phyloP scores from a whole-genome alignment of 2,329 filamentous ascomycete genomes.

The Ophiostoma pallidulum region DNA sequence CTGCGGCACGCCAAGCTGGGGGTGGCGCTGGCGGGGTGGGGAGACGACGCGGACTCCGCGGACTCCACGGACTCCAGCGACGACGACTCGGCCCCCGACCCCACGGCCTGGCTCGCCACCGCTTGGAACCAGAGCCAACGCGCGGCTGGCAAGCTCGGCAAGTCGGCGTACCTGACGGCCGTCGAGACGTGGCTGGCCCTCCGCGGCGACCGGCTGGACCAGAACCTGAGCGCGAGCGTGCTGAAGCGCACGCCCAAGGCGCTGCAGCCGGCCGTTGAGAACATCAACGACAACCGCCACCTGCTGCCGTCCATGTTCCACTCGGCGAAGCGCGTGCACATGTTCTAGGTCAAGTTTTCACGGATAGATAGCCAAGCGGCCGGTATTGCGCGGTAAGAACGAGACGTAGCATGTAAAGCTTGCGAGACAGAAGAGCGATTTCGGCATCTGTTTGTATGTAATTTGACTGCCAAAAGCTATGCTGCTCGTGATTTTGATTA shows the following conservation, averaged over 20 bases:
- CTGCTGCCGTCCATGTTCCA: slow-evolving; percentile 26
- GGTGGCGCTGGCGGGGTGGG: slow-evolving; percentile 9
- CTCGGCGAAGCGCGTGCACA: slow-evolving; percentile 23
- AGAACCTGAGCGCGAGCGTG: slow-evolving; percentile 21
- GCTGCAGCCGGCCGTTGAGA: slow-evolving; percentile 23
- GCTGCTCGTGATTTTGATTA: too few species aligned
- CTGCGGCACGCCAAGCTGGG: neutral
- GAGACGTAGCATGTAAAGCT: too few species aligned
- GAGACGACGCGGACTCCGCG: neutral
- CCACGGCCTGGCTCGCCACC: slow-evolving; percentile 1
- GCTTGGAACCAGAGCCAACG: slow-evolving; percentile 18
- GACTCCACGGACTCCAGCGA: slow-evolving; percentile 2
- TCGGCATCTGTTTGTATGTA: too few species aligned
- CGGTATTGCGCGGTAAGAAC: too few species aligned
- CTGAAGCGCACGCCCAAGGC: slow-evolving; percentile 23
- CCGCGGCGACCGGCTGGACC: slow-evolving; percentile 20
- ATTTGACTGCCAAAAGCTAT: too few species aligned
- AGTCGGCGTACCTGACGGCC: neutral
- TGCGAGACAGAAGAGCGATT: too few species aligned
- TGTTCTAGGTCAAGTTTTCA: slow-evolving; percentile 19
- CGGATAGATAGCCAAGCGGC: too few species aligned
- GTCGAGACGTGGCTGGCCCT: slow-evolving; percentile 21
- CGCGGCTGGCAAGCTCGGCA: neutral
- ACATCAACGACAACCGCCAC: slow-evolving; percentile 25
- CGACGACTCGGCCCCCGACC: slow-evolving; percentile 12